These are phyloP conservation scores for Gentiana dahurica DNA, from an alignment of 257 asterid genomes.

Conservation along the genomic window DNA sequence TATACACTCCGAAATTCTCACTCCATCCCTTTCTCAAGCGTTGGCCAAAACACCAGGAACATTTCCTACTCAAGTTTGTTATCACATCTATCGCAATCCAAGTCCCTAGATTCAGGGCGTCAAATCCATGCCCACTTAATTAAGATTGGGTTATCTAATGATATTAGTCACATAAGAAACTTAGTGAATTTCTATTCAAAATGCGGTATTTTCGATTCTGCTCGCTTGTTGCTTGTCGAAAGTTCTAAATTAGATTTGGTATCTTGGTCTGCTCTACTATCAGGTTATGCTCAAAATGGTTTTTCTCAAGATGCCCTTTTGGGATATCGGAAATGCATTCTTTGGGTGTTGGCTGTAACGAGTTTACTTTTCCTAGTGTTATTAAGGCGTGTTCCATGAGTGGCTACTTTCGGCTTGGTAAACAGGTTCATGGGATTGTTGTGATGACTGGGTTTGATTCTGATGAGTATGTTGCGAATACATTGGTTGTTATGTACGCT, in stretches of 20 bases:
- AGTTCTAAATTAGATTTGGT: conserved; percentile 55
- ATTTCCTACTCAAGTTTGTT: conserved; percentile 50
- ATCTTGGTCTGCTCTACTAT: conserved; percentile 70
- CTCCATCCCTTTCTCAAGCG: neutral
- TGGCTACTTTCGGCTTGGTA: conserved; percentile 32
- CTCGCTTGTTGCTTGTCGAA: conserved; percentile 51
- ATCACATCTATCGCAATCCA: conserved; percentile 33
- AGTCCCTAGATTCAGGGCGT: conserved; percentile 38
- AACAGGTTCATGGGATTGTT: conserved; percentile 54
- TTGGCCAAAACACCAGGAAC: neutral
- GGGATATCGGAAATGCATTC: conserved; percentile 44
- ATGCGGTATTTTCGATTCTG: conserved; percentile 29
- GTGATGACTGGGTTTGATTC: conserved; percentile 48
- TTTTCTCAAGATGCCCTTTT: conserved; percentile 40
- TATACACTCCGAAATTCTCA: neutral
- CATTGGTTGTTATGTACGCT: conserved; percentile 57
- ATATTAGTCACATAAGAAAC: conserved; percentile 37
- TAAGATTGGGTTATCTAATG: conserved; percentile 28
- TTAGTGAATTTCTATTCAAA: conserved; percentile 53
- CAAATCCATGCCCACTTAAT: conserved; percentile 51
- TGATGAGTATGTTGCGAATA: conserved; percentile 58
- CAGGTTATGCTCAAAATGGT: conserved; percentile 68
- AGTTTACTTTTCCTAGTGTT: conserved; percentile 62
- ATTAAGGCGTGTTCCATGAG: conserved; percentile 62
- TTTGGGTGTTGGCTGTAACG: conserved; percentile 48